Evolutionary conservation across 805 yeast genomes (phyloP).

Genomic region (Tetrapisispora nanseiensis): DNA sequence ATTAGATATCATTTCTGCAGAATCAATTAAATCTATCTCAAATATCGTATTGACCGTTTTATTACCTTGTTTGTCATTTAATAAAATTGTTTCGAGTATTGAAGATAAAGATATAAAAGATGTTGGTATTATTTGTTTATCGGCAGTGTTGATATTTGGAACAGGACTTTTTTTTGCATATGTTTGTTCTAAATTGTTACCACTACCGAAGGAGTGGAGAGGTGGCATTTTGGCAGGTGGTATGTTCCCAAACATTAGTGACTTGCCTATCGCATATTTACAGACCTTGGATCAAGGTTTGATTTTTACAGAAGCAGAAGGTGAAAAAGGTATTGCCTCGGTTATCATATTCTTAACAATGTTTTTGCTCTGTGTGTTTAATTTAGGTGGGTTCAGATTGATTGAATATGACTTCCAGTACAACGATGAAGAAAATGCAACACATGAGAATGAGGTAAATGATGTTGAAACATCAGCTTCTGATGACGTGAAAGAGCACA

Average conservation of each 20-base stretch:
- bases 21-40: constrained; percentile 53
- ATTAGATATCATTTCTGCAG: constrained; percentile 48
- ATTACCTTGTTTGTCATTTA: constrained; percentile 58
- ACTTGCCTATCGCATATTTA: constrained; percentile 66
- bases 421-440: constrained; percentile 19
- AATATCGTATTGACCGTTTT: constrained; percentile 52
- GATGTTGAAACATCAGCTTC: not conserved
- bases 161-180: constrained; percentile 42
- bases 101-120: constrained; percentile 56
- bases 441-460: not conserved
- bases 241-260: constrained; percentile 64
- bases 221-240: constrained; percentile 67
- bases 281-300: constrained; percentile 58
- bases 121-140: constrained; percentile 52
- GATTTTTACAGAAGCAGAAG: constrained; percentile 47
- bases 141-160: constrained; percentile 41
- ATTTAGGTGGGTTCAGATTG: constrained; percentile 63
- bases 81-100: constrained; percentile 52
- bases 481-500: not conserved
- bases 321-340: constrained; percentile 72
- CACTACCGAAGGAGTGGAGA: constrained; percentile 57
- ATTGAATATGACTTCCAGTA: constrained; percentile 56
- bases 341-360: constrained; percentile 67
- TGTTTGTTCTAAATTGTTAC: constrained; percentile 22
- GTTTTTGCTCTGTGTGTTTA: constrained; percentile 57